These are phyloP conservation scores for Bombardia bombarda DNA, from an alignment of 495 filamentous ascomycete genomes.

Conservation along the genomic window DNA sequence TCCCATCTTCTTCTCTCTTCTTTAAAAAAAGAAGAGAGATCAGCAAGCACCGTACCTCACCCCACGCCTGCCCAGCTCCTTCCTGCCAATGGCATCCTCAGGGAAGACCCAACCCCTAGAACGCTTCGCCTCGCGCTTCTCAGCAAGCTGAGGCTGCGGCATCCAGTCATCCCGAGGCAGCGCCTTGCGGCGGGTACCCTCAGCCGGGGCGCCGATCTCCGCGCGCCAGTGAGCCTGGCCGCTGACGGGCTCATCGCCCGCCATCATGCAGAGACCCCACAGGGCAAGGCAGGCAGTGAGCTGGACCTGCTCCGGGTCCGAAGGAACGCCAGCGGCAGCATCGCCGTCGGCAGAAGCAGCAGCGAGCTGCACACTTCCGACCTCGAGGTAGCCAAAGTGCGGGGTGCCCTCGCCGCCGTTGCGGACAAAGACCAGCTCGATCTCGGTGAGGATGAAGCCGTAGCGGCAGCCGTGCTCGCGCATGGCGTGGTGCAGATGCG, in stretches of 20 bases:
- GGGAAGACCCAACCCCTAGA: slow-evolving; percentile 79
- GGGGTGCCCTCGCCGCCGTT: slow-evolving; percentile 65
- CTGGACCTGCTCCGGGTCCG: slow-evolving; percentile 33
- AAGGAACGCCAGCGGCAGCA: slow-evolving; percentile 2
- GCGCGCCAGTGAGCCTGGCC: slow-evolving; percentile 61
- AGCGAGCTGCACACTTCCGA: slow-evolving; percentile 53
- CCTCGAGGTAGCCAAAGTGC: slow-evolving; percentile 77
- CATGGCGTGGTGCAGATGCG: slow-evolving; percentile 81
- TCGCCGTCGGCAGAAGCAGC: slow-evolving; percentile 20
- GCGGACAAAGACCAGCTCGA: slow-evolving; percentile 85
- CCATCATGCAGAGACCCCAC: slow-evolving; percentile 65
- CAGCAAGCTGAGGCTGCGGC: slow-evolving; percentile 69
- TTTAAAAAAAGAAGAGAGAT: too few relatives aligned
- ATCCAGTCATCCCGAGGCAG: slow-evolving; percentile 77
- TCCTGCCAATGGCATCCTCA: slow-evolving; percentile 52
- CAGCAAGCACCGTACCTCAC: slow-evolving; percentile 41
- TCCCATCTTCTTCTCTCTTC: not conserved
- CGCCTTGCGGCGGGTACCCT: slow-evolving; percentile 63
- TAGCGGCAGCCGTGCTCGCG: slow-evolving; percentile 87
- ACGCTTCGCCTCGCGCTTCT: slow-evolving; percentile 78
- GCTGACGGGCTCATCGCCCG: slow-evolving; percentile 60
- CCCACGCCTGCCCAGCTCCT: slow-evolving; percentile 50
- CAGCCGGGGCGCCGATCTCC: slow-evolving; percentile 75
- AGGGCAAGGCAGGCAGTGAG: slow-evolving; percentile 49
- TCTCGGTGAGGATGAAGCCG: slow-evolving; percentile 91